Evolutionary conservation across 1,284 basidiomycete genomes (phyloP), one percentile per base, ranked within the genome.

Genomic region (Boletus calvinii): DNA sequence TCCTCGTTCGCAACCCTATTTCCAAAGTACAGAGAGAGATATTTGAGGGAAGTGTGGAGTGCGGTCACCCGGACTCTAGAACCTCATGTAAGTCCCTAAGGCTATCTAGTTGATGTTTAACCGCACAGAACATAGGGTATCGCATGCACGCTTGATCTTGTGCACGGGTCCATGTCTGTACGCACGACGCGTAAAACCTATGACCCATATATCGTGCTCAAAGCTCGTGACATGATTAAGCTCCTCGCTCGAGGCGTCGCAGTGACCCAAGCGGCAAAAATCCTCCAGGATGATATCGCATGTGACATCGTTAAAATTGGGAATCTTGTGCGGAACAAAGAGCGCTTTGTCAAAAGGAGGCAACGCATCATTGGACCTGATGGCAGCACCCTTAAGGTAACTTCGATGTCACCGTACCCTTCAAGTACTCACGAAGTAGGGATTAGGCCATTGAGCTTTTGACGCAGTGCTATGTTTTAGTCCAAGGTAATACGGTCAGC

Each of bases 251-350:
- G 96, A 64, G 92, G 92, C 46, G 96, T 99, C 11, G 84, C 91
- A 1, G 67, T 88, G 18, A 80, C 76, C 4, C 90, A 98, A 72
- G 95, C 94, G 0, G 82, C 92, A 49, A 95, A 94, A 70, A 87
- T 98, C 46, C 73, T 99, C 48, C 89, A 97, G 56, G 96, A 99
- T 68, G 82, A 83, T 46, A 80, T 92, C 30, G 92, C 94, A 2
- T 97, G 94, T 70, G 96, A 99, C 69, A 94, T 99, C 57, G 98
- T 99, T 71, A 98, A 99, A 75, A 97, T 99, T 58, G 95, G 95
- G 15, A 95, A 84, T 61, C 70, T 98, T 42, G 90, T 99, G 18
- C 78, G 94, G 59, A 99, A 98, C 73, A 98, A 98, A 73, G 96
- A 99, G 63, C 77, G 96, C 17, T 99, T 98, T 65, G 96, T 98